Evolutionary conservation across 352 stramenopile genomes (phyloP).

Genomic region (Phytophthora pseudosyringae): DNA sequence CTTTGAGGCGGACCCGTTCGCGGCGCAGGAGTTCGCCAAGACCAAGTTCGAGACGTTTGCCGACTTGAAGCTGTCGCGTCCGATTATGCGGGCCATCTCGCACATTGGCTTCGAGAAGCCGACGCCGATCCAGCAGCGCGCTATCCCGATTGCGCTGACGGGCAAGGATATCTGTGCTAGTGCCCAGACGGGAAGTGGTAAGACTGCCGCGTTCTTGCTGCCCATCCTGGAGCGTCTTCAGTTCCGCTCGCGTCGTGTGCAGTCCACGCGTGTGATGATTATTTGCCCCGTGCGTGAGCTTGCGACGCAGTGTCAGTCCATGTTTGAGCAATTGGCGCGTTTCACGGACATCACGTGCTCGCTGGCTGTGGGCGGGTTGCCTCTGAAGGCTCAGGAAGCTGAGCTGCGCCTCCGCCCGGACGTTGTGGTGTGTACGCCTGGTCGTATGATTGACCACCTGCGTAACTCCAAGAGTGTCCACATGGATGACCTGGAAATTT

Average conservation of each 20-base stretch:
- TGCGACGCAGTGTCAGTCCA: constrained; percentile 95
- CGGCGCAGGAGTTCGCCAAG: constrained; percentile 78
- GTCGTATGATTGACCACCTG: constrained; percentile 98
- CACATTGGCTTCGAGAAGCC: constrained; percentile 97
- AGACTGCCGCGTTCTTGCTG: constrained; percentile 98
- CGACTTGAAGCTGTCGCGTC: constrained; percentile 97
- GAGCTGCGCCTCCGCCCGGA: constrained; percentile 96
- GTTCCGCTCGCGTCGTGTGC: constrained; percentile 88
- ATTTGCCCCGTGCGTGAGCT: constrained; percentile 98
- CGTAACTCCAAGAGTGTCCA: constrained; percentile 97
- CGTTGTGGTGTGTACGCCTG: constrained; percentile 98
- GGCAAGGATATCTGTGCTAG: constrained; percentile 98
- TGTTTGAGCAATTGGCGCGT: constrained; percentile 95
- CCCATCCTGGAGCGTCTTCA: constrained; percentile 97
- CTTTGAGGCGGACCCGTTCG: constrained; percentile 83
- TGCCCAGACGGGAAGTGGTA: constrained; percentile 97
- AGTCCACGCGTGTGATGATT: constrained; percentile 95
- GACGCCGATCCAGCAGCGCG: constrained; percentile 94
- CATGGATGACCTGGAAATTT: constrained; percentile 98
- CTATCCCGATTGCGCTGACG: constrained; percentile 94
- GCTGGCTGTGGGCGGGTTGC: constrained; percentile 94
- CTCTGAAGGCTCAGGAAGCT: constrained; percentile 92
- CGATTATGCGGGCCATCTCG: constrained; percentile 96
- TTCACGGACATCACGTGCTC: constrained; percentile 95
- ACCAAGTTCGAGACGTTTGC: constrained; percentile 94